phyloP scores from a whole-genome alignment of 305 asterid genomes.

The Fraxinus albicans region DNA sequence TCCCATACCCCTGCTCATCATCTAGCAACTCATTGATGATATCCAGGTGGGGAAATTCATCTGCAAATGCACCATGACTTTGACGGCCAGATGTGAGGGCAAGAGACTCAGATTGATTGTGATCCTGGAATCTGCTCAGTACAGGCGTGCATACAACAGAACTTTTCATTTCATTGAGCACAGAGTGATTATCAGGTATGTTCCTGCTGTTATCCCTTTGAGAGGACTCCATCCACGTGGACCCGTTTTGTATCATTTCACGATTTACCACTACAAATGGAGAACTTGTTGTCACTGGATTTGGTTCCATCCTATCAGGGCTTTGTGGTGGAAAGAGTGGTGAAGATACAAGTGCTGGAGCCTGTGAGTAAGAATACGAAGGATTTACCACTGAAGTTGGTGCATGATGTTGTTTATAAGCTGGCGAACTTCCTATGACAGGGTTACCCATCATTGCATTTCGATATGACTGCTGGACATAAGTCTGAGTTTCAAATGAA shows the following conservation, averaged over 20 bases:
- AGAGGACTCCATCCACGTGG: constrained; percentile 49
- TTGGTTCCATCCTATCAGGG: constrained; percentile 54
- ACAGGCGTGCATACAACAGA: constrained; percentile 42
- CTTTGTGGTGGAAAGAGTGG: constrained; percentile 47
- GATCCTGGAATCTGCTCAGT: constrained; percentile 49
- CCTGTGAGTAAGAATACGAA: constrained; percentile 50
- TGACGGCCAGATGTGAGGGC: constrained; percentile 49
- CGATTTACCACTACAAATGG: constrained; percentile 65
- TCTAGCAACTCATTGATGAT: constrained; percentile 93
- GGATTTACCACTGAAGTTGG: constrained; percentile 33
- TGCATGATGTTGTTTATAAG: constrained; percentile 55
- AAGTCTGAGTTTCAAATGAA: constrained; percentile 49
- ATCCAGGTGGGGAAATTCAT: constrained; percentile 89
- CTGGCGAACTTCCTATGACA: constrained; percentile 43
- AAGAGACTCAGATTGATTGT: constrained; percentile 23
- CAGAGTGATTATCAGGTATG: constrained; percentile 35
- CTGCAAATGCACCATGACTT: constrained; percentile 43
- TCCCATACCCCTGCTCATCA: constrained; percentile 66
- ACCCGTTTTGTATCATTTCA: constrained; percentile 49
- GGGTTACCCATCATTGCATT: constrained; percentile 77
- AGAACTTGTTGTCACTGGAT: constrained; percentile 39
- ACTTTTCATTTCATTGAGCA: constrained; percentile 40
- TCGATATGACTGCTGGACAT: constrained; percentile 73
- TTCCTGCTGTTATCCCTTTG: constrained; percentile 47
- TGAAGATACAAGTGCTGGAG: constrained; percentile 38